Conservation (phyloP, 345 rosid species). For the Laguncularia racemosa region DNA sequence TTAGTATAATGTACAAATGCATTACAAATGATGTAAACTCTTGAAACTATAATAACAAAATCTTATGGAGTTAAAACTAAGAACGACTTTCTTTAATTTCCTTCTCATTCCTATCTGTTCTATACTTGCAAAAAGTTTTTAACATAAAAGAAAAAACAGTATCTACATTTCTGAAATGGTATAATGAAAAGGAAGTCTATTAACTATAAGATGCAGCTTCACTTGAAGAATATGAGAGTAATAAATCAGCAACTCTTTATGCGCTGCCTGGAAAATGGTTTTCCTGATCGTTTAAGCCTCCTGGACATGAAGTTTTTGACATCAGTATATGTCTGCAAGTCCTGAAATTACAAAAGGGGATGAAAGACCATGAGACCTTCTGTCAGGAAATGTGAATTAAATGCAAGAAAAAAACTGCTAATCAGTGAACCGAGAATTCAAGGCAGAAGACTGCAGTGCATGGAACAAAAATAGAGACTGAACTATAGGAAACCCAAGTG, state of each 20-base stretch:
- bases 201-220: neutral
- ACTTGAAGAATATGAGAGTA: neutral
- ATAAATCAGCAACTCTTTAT: neutral
- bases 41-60: neutral
- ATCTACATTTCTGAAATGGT: conserved; percentile 4
- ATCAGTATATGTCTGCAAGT: conserved; percentile 22
- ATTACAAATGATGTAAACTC: no score
- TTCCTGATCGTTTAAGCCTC: conserved; percentile 1
- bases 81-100: neutral
- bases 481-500: neutral
- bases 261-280: neutral
- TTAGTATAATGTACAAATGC: no score
- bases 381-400: neutral
- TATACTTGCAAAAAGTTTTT: no score
- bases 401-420: no score
- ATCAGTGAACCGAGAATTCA: neutral
- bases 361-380: neutral
- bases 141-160: neutral
- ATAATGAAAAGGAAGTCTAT: neutral
- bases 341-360: conserved; percentile 23
- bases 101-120: neutral
- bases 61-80: neutral
- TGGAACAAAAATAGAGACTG: neutral
- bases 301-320: conserved; percentile 11
- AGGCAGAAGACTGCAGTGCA: neutral